Conservation (phyloP, 345 rosid genomes). For the Cochlearia excelsa region DNA sequence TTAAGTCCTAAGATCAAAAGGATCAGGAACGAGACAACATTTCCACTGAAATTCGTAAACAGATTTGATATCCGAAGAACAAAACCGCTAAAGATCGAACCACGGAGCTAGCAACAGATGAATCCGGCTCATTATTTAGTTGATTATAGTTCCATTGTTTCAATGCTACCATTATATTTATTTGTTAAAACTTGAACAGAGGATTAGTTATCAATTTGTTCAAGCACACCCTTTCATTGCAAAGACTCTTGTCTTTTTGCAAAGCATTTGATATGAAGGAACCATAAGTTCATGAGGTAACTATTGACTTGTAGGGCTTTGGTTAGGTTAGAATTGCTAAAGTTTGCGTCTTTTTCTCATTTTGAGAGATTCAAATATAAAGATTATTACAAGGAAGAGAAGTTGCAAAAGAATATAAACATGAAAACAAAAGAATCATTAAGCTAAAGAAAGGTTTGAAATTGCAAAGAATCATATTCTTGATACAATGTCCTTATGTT, state of each 20-base stretch:
- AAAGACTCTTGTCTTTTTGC: not conserved
- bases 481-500: slow-evolving; percentile 42
- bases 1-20: slow-evolving; percentile 91
- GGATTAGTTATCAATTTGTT: slow-evolving; percentile 8
- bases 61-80: slow-evolving; percentile 72
- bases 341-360: not conserved
- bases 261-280: not conserved
- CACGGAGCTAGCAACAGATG: slow-evolving; percentile 34
- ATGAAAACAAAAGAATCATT: slow-evolving; percentile 26
- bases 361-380: not conserved
- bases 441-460: not conserved
- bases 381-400: not conserved
- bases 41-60: slow-evolving; percentile 67
- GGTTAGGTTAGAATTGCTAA: not conserved
- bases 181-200: slow-evolving; percentile 7
- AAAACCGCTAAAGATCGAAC: slow-evolving; percentile 26
- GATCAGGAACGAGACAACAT: slow-evolving; percentile 71
- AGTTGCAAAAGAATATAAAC: slow-evolving; percentile 5
- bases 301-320: not conserved
- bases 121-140: no score
- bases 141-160: slow-evolving; percentile 1
- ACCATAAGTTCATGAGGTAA: not conserved
- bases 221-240: not conserved
- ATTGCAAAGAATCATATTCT: slow-evolving; percentile 24
- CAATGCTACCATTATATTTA: not conserved